phyloP scores from a whole-genome alignment of 441 rosid genomes.

The Sinapis alba region DNA sequence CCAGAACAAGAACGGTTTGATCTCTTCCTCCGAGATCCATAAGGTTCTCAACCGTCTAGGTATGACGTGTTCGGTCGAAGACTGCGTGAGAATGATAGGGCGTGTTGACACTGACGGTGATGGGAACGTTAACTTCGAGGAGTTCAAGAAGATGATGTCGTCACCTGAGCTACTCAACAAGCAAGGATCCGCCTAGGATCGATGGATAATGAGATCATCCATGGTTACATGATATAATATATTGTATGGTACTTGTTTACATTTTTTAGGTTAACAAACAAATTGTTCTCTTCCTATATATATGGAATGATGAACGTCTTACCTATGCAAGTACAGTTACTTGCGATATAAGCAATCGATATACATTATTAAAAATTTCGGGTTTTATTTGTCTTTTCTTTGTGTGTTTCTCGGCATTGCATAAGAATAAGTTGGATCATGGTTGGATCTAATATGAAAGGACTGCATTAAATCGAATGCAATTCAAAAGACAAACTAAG shows the following conservation, averaged over 20 bases:
- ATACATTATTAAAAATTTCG: background rate
- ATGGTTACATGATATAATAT: background rate
- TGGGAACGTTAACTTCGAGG: constrained; percentile 52
- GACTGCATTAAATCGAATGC: background rate
- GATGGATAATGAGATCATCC: background rate
- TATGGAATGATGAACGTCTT: constrained; percentile 3
- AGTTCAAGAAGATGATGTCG: constrained; percentile 59
- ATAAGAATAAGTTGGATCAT: background rate
- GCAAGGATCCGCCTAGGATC: constrained; percentile 20
- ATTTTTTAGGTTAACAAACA: constrained; percentile 5
- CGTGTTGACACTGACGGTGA: constrained; percentile 56
- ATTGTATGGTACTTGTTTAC: background rate
- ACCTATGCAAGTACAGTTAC: background rate
- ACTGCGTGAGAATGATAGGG: constrained; percentile 49
- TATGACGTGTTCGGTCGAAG: constrained; percentile 51
- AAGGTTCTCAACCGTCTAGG: constrained; percentile 45
- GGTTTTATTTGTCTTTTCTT: background rate
- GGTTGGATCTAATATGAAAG: background rate
- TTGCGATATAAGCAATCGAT: background rate
- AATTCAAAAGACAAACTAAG: background rate
- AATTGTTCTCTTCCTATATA: background rate
- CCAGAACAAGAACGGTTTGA: constrained; percentile 54
- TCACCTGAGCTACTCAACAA: constrained; percentile 21
- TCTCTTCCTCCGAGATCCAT: constrained; percentile 54
- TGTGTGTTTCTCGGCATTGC: background rate